Base-by-base conservation (phyloP, 176 grass and related monocot genomes). In the Oryza meyeriana region DNA sequence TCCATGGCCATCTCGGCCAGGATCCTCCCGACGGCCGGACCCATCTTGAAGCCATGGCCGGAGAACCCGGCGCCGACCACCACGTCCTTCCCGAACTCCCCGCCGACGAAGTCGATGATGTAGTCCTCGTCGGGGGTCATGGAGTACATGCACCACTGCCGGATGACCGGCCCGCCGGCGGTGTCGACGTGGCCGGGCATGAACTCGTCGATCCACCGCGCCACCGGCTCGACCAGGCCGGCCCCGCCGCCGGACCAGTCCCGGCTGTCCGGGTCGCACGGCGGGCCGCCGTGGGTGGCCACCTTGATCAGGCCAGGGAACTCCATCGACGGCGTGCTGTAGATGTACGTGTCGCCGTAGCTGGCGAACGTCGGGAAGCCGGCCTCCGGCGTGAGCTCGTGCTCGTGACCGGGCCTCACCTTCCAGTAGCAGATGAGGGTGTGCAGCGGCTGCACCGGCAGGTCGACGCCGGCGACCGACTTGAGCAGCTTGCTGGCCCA, bases 361-460 rank as follows among this genome's bases (percentile, higher is more conserved):
- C 95, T 94, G 0, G 92, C 90, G 84, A 98, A 98, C 76, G 95
- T 94, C 57, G 95, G 95, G 71, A 98, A 98, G 1, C 92, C 95
- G 64, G 80, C 66, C 69, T 86, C 86, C 61, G 81, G 32, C 0
- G 86, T 81, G 3, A 98, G 75, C 74, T 91, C 81, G 14, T 5
- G 12, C 79, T 93, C 90, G 24, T 8, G 86, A 2, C 90, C 90
- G 0, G 80, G 81, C 57, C 30, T 87, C 64, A 81, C 84, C 89
- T 94, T 94, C 95, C 95, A 98, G 77, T 98, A 94, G 84, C 92
- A 93, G 78, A 94, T 81, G 72, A 89, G 68, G 0, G 81, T 91
- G 62, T 98, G 95, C 11, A 93, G 5, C 0, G 95, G 90, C 75
- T 89, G 82, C 61, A 98, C 91, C 1, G 95, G 95, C 2, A 98